Evolutionary conservation across 305 asterid genomes (phyloP), one percentile per base, ranked within the genome.

Genomic region (Fraxinus albicans): DNA sequence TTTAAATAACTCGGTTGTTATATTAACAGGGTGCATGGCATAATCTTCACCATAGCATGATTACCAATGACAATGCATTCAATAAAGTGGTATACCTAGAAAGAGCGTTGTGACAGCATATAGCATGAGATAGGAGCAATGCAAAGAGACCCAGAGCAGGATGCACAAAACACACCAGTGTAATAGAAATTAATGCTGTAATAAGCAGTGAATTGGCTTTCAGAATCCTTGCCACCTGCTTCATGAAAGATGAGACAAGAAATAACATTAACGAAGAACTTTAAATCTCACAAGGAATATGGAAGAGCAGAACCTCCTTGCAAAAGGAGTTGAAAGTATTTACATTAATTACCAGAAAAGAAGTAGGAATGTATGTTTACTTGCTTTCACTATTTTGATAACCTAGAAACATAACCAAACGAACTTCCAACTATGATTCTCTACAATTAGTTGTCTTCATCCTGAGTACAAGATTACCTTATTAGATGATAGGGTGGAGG

Each of bases 71-170:
- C 34, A 27, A 67, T 25, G 74, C 8, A 13, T 67, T 67, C 19
- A 27, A 67, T 53, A 58, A 23, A 58, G 21, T 35, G 65, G 72
- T 88, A 73, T 73, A 94, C 99, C 98, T 94, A 89, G 92, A 91
- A 67, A 96, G 85, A 76, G 98, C 87, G 63, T 88, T 87, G 89
- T 95, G 95, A 89, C 98, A 97, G 84, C 91, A 84, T 65, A 90
- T 81, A 85, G 91, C 90, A 87, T 95, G 98, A 79, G 93, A 92
- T 78, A 89, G 81, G 85, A 96, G 87, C 91, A 95, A 85, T 79
- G 90, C 89, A 85, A 88, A 87, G 83, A 97, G 97, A 81, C 98
- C 98, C 79, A 97, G 85, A 40, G 97, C 98, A 72, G 98, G 97
- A 91, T 96, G 99, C 84, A 92, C 90, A 76, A 92, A 83, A 91